Evolutionary conservation across 2,329 filamentous ascomycete species (phyloP), one percentile per base, ranked within the genome.

Genomic region (Fusarium sp.): DNA sequence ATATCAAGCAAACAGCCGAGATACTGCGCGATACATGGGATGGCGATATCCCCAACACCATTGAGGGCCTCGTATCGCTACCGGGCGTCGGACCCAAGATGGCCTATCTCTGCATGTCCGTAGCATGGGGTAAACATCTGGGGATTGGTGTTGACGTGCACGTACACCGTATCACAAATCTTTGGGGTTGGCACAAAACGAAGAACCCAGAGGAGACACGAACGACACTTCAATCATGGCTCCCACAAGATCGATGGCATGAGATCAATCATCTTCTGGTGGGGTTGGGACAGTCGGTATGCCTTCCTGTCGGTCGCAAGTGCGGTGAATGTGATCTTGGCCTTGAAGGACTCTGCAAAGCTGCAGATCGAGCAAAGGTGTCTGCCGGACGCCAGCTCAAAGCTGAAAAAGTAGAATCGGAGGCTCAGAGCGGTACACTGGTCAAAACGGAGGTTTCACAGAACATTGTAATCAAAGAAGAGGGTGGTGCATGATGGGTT

Each of bases 71-170:
- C 26, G 91, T 91, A 57, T 89, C 90, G 4, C 87, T 97, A 0
- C 95, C 95, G 0, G 95, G 95, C 10, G 95, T 98, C 2, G 95
- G 95, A 0, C 95, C 95, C 35, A 98, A 98, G 83, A 98, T 98
- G 95, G 95, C 92, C 18, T 95, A 96, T 81, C 88, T 98, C 28
- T 95, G 93, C 80, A 89, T 97, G 85, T 92, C 91, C 51, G 92
- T 92, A 1, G 93, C 78, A 87, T 90, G 89, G 89, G 82, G 83
- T 86, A 90, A 78, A 33, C 53, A 66, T 50, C 24, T 67, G 28
- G 95, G 95, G 13, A 97, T 98, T 72, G 95, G 95, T 31, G 95
- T 98, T 54, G 95, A 98, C 81, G 95, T 97, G 10, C 95, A 98
- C 82, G 95, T 98, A 7, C 95, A 97, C 83, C 92, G 95, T 61